Conservation (phyloP, 768 basidiomycete species). For the Kwoniella europaea region DNA sequence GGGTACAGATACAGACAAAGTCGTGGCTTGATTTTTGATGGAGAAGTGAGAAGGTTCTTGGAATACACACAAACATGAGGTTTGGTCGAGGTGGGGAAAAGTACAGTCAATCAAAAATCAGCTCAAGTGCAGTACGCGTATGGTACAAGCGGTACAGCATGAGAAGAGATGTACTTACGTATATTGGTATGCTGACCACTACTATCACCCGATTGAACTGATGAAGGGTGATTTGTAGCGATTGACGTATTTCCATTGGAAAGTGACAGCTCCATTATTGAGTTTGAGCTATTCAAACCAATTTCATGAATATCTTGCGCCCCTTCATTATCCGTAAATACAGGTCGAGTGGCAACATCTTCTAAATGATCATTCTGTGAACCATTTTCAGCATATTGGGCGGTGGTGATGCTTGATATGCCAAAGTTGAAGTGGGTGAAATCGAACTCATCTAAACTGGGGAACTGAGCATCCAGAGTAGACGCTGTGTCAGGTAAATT, state of each 20-base stretch:
- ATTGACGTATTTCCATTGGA: not conserved
- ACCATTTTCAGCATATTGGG: not conserved
- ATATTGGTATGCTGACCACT: not conserved
- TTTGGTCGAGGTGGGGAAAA: constrained; percentile 5
- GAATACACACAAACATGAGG: constrained; percentile 9
- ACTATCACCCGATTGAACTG: not conserved
- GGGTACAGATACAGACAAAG: not conserved
- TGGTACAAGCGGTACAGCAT: not conserved
- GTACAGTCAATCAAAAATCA: not conserved
- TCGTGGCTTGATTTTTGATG: constrained; percentile 8
- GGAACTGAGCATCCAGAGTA: constrained; percentile 5
- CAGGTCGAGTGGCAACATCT: not conserved
- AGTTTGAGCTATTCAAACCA: not conserved
- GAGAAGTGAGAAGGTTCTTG: not conserved
- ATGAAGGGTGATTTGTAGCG: not conserved
- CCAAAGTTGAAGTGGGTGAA: constrained; percentile 3
- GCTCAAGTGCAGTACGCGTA: not conserved
- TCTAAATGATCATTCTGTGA: not conserved
- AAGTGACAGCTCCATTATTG: not conserved
- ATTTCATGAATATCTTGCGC: not conserved
- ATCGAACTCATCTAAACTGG: constrained; percentile 9
- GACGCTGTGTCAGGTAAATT: constrained; percentile 22
- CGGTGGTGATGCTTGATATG: not conserved
- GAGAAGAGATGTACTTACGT: too few species aligned
- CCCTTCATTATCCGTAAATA: not conserved